Conservation (phyloP, 164 flowering plant genomes). For the Magnolia sinica region DNA sequence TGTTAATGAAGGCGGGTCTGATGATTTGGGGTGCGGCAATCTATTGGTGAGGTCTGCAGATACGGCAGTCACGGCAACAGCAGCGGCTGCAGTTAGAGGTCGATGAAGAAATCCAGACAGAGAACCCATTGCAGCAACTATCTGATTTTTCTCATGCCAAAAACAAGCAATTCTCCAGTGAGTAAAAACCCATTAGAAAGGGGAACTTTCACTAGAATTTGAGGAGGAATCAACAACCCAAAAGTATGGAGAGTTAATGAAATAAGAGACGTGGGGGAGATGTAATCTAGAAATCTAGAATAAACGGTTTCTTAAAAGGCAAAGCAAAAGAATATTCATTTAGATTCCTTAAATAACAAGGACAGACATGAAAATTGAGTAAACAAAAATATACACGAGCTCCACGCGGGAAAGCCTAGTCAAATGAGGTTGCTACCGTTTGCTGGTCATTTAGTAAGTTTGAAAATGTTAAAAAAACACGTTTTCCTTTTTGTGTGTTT, state of each 20-base stretch:
- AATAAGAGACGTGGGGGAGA: too few species aligned
- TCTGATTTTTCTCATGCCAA: not conserved
- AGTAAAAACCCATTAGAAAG: not conserved
- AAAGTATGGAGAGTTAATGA: not conserved
- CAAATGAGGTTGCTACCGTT: not conserved
- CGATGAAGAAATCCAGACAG: conserved; percentile 65
- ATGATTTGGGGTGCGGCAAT: conserved; percentile 28
- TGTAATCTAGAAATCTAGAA: too few species aligned
- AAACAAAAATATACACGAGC: not conserved
- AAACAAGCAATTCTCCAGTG: not conserved
- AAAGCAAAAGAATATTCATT: too few species aligned
- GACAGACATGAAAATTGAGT: not conserved
- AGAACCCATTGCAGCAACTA: conserved; percentile 54
- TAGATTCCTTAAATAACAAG: not conserved
- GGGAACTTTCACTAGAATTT: not conserved
- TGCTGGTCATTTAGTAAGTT: not conserved
- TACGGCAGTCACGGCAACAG: conserved; percentile 59
- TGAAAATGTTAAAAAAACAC: not conserved
- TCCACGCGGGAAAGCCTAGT: not conserved
- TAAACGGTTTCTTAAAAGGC: too few species aligned
- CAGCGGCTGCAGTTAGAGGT: conserved; percentile 67
- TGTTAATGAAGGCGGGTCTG: conserved; percentile 19
- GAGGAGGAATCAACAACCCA: conserved; percentile 5
- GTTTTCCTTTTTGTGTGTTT: not conserved
- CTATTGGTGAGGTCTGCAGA: conserved; percentile 55